Evolutionary conservation across 306 rosid species (phyloP).

Genomic region (Canavalia ensiformis): DNA sequence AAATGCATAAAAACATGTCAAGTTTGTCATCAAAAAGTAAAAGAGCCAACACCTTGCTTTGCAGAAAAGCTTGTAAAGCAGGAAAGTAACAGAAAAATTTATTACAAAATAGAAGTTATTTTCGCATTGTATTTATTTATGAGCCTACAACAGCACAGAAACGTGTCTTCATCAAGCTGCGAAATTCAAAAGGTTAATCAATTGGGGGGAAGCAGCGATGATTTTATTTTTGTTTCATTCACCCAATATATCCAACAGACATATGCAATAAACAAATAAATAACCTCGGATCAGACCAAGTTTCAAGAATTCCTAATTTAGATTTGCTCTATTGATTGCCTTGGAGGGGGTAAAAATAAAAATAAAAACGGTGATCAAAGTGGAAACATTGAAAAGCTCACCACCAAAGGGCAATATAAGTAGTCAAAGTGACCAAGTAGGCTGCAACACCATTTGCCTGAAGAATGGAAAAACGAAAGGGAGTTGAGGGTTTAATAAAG

Average conservation of each 20-base stretch:
- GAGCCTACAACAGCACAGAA: constrained; percentile 12
- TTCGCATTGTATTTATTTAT: constrained; percentile 24
- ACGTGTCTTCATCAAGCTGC: not conserved
- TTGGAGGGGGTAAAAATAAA: no score
- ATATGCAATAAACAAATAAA: not conserved
- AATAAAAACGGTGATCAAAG: no score
- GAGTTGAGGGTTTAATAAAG: not conserved
- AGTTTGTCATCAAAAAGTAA: constrained; percentile 8
- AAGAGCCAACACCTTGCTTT: constrained; percentile 14
- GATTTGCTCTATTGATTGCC: no score
- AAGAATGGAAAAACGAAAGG: constrained; percentile 27
- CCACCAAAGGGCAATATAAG: constrained; percentile 91
- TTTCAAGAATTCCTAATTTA: no score
- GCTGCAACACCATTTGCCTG: constrained; percentile 93
- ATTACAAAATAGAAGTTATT: not conserved
- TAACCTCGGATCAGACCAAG: not conserved
- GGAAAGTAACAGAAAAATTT: constrained; percentile 17
- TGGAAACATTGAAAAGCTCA: constrained; percentile 33
- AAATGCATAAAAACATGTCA: constrained; percentile 28
- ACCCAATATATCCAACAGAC: not conserved
- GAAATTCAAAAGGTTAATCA: not conserved
- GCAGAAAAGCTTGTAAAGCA: not conserved
- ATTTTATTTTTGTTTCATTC: not conserved
- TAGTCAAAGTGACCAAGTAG: constrained; percentile 72
- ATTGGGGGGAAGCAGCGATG: constrained; percentile 6